Evolutionary conservation across 331 rosid genomes (phyloP).

Genomic region (Dryas integrifolia): DNA sequence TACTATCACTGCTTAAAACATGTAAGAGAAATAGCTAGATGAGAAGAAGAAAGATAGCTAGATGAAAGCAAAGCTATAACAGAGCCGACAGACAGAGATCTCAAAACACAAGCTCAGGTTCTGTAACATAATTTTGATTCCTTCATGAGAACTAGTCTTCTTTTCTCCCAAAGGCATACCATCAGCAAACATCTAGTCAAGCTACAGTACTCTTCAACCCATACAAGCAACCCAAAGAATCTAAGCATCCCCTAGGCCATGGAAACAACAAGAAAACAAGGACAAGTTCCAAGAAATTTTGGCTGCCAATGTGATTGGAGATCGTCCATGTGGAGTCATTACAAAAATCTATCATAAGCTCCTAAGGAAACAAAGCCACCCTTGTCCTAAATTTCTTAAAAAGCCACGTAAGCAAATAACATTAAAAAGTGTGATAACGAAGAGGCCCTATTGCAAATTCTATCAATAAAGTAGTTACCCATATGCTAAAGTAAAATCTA

Average conservation of each 20-base stretch:
- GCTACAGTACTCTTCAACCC: not conserved
- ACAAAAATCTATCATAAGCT: not conserved
- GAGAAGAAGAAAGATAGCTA: too few relatives aligned
- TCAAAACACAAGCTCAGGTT: not conserved
- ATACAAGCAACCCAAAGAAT: not conserved
- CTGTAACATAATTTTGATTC: not conserved
- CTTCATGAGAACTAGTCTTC: not conserved
- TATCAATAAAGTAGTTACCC: not conserved
- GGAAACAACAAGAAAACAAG: not conserved
- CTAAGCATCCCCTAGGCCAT: not conserved
- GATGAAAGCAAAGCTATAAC: not conserved
- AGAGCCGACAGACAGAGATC: not conserved
- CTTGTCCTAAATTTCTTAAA: not conserved
- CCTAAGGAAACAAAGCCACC: not conserved
- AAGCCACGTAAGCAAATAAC: not conserved
- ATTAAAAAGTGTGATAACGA: not conserved
- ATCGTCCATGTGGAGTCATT: not conserved
- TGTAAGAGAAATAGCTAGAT: slow-evolving; percentile 12
- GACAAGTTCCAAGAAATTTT: not conserved
- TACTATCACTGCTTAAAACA: not conserved
- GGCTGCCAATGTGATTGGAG: not conserved
- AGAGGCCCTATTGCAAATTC: not conserved
- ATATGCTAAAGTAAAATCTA: not conserved
- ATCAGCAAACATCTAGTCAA: not conserved
- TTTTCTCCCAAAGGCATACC: not conserved